Base-by-base conservation (phyloP, 2,329 filamentous ascomycete species). In the Mollisia scopiformis region DNA sequence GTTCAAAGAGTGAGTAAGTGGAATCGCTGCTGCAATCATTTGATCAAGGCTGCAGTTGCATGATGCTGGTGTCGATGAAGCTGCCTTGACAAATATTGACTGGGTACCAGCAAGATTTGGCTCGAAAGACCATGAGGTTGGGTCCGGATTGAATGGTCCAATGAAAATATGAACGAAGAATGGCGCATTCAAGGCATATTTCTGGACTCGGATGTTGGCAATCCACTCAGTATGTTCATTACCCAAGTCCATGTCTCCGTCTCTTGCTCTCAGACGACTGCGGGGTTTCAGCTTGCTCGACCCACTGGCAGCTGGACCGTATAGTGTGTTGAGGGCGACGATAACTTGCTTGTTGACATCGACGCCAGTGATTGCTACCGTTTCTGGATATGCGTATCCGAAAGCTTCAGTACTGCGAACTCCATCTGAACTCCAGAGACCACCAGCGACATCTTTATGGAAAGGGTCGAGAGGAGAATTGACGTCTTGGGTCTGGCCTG, bases 111-210 rank as follows among this genome's bases (percentile, higher is more conserved):
- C 69, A 0, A 73, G 59, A 35, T 69, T 71, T 1, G 69, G 61
- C 21, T 72, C 69, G 46, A 69, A 68, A 1, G 66, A 60, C 72
- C 72, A 73, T 2, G 54, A 55, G 2, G 47, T 57, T 3, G 69
- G 64, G 21, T 72, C 65, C 1, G 58, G 23, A 11, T 57, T 59
- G 49, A 69, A 68, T 2, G 59, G 28, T 5, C 87, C 90, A 1
- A 92, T 71, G 75, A 93, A 93, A 61, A 93, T 77, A 70, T 88
- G 84, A 21, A 94, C 78, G 57, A 79, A 80, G 69, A 88, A 91
- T 0, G 88, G 85, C 1, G 82, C 83, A 11, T 82, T 78, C 8
- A 90, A 74, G 2, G 85, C 84, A 59, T 84, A 82, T 63, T 86
- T 88, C 57, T 81, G 78, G 23, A 88, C 84, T 16, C 79, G 77